Percentiles rank a stretch among this genome's conserved stretches.
These are phyloP conservation scores for Termitomyces sp. DNA, from an alignment of 768 basidiomycete genomes.

Conservation along the genomic window DNA sequence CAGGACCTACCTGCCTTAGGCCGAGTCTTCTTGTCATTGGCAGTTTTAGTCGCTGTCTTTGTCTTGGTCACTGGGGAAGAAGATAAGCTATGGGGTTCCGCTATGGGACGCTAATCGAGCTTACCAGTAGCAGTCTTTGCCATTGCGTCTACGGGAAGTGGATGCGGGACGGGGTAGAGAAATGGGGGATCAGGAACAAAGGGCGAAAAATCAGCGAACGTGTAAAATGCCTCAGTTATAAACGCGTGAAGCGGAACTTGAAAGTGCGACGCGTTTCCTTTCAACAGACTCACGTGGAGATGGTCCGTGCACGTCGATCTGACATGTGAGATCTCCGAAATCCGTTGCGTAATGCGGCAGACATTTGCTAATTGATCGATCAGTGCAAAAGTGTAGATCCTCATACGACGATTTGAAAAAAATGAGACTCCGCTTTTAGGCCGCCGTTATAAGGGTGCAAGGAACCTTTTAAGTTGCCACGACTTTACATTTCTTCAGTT, in stretches of 20 bases:
- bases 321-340: conserved; percentile 1
- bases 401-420: neutral
- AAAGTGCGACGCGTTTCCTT: conserved; percentile 8
- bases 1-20: conserved; percentile 26
- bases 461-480: conserved; percentile 2
- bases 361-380: conserved; percentile 2
- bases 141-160: conserved; percentile 26
- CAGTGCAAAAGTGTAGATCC: neutral
- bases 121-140: conserved; percentile 46
- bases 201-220: conserved; percentile 2
- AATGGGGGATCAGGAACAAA: conserved; percentile 6
- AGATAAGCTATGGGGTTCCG: conserved; percentile 1
- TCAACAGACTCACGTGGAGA: conserved; percentile 16
- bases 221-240: conserved; percentile 12
- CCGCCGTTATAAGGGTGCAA: conserved; percentile 6
- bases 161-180: conserved; percentile 10
- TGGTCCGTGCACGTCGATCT: neutral
- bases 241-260: conserved; percentile 12
- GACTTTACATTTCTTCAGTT: conserved; percentile 1
- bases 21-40: conserved; percentile 34
- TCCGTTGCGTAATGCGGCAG: neutral
- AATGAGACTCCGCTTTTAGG: conserved; percentile 10
- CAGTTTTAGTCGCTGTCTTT: conserved; percentile 50
- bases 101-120: conserved; percentile 6
- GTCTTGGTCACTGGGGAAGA: conserved; percentile 38